A percentile compares a stretch with the other conserved stretches of the same genome.
These are phyloP conservation scores for Neonectria magnoliae DNA, from an alignment of 2,329 filamentous ascomycete genomes.

Conservation along the genomic window DNA sequence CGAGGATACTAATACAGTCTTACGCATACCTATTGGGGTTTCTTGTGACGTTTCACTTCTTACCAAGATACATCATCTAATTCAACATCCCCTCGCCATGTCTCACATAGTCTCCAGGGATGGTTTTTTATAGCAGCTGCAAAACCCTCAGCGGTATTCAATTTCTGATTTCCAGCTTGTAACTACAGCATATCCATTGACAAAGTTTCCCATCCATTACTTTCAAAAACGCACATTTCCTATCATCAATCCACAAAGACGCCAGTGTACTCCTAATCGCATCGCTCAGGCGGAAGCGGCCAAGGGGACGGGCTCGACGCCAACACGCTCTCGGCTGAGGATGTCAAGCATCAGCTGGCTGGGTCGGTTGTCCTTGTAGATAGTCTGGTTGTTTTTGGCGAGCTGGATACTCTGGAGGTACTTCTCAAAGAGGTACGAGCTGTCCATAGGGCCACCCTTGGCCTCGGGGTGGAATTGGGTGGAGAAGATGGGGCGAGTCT, in stretches of 20 bases:
- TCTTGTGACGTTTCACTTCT: background rate
- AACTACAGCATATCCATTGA: background rate
- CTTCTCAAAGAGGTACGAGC: slow-evolving; percentile 94
- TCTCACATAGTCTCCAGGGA: background rate
- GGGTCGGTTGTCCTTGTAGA: slow-evolving; percentile 87
- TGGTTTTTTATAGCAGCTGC: background rate
- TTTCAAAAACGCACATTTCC: slow-evolving; percentile 20
- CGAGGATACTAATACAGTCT: background rate
- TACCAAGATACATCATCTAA: no score
- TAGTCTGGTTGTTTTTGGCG: slow-evolving; percentile 85
- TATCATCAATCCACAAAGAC: slow-evolving; percentile 30
- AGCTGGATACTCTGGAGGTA: slow-evolving; percentile 90
- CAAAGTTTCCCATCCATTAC: slow-evolving; percentile 7
- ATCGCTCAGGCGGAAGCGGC: slow-evolving; percentile 57
- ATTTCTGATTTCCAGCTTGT: slow-evolving; percentile 3
- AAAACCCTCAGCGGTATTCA: background rate
- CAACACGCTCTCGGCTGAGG: slow-evolving; percentile 92
- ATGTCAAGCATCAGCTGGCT: slow-evolving; percentile 90
- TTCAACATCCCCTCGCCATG: no score
- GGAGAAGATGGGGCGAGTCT: slow-evolving; percentile 94
- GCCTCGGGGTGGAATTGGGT: slow-evolving; percentile 99
- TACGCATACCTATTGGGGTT: background rate
- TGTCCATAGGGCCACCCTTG: slow-evolving; percentile 96
- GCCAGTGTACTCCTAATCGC: slow-evolving; percentile 14
- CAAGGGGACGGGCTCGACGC: slow-evolving; percentile 75